A percentile compares a stretch with the other conserved stretches of the same genome.
Evolutionary conservation across 2,329 filamentous ascomycete species (phyloP).

Genomic region (Clathrospora elynae): DNA sequence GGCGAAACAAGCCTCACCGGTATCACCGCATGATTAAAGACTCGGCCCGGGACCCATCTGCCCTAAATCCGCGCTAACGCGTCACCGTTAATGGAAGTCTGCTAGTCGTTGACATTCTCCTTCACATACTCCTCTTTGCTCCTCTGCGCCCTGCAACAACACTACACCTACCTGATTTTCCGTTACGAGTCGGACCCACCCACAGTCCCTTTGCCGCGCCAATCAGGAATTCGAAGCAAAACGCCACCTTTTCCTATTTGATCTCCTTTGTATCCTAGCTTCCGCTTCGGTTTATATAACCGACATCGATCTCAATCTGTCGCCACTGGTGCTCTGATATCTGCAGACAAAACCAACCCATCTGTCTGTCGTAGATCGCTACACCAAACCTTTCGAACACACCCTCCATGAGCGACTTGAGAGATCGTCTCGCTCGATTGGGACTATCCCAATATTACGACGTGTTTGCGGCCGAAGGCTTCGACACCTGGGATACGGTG

Average conservation of each 20-base stretch:
- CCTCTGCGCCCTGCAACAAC: slow-evolving; percentile 49
- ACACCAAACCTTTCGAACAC: slow-evolving; percentile 14
- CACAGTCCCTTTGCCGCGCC: slow-evolving; percentile 29
- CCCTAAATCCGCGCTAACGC: slow-evolving; percentile 27
- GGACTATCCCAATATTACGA: slow-evolving; percentile 78
- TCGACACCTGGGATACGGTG: slow-evolving; percentile 83
- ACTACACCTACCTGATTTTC: slow-evolving; percentile 41
- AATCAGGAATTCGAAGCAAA: slow-evolving; percentile 28
- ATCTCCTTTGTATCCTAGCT: slow-evolving; percentile 35
- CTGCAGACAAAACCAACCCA: slow-evolving; percentile 57
- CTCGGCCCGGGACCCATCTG: slow-evolving; percentile 33
- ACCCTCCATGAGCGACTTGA: slow-evolving; percentile 66
- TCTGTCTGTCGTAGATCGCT: slow-evolving; percentile 8
- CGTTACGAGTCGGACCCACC: slow-evolving; percentile 33
- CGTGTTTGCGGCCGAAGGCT: slow-evolving; percentile 75
- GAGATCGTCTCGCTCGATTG: slow-evolving; percentile 71
- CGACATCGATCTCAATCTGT: slow-evolving; percentile 13
- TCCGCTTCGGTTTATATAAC: slow-evolving; percentile 15
- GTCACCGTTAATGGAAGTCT: slow-evolving; percentile 36
- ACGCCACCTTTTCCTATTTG: slow-evolving; percentile 39
- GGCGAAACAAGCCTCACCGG: slow-evolving; percentile 23
- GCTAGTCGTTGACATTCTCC: slow-evolving; percentile 30
- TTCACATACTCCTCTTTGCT: slow-evolving; percentile 47
- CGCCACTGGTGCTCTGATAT: slow-evolving; percentile 32
- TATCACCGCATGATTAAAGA: slow-evolving; percentile 34